phyloP scores from a whole-genome alignment of 306 rosid genomes.

The Mimosa bimucronata region DNA sequence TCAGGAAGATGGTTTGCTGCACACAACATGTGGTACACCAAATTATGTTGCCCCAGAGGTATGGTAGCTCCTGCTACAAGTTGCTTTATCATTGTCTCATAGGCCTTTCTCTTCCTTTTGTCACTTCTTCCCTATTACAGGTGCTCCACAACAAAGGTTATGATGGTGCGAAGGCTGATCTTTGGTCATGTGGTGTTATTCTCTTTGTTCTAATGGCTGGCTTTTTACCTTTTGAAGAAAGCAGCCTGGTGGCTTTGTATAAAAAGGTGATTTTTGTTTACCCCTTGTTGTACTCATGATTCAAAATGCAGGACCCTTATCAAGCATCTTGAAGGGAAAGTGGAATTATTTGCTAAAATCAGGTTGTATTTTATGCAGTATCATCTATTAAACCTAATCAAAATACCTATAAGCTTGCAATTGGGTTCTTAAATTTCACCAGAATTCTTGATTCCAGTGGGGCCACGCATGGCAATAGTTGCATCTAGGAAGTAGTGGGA shows the following conservation, averaged over 20 bases:
- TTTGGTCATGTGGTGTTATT: slow-evolving; percentile 97
- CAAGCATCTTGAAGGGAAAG: background rate
- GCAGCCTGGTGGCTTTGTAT: slow-evolving; percentile 78
- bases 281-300: background rate
- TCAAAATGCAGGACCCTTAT: background rate
- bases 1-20: slow-evolving; percentile 93
- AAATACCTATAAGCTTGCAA: background rate
- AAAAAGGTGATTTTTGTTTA: slow-evolving; percentile 72
- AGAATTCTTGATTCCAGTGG: background rate
- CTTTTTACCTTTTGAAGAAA: slow-evolving; percentile 90
- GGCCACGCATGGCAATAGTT: background rate
- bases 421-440: background rate
- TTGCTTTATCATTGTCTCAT: slow-evolving; percentile 24
- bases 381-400: background rate
- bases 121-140: slow-evolving; percentile 52
- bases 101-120: slow-evolving; percentile 16
- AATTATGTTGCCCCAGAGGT: slow-evolving; percentile 99
- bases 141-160: slow-evolving; percentile 92
- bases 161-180: slow-evolving; percentile 91
- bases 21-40: slow-evolving; percentile 96
- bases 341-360: background rate
- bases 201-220: slow-evolving; percentile 96
- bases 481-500: background rate
- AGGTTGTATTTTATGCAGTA: background rate
- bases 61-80: slow-evolving; percentile 36